These are phyloP conservation scores for Alliaria petiolata DNA, from an alignment of 345 rosid genomes.

Conservation along the genomic window DNA sequence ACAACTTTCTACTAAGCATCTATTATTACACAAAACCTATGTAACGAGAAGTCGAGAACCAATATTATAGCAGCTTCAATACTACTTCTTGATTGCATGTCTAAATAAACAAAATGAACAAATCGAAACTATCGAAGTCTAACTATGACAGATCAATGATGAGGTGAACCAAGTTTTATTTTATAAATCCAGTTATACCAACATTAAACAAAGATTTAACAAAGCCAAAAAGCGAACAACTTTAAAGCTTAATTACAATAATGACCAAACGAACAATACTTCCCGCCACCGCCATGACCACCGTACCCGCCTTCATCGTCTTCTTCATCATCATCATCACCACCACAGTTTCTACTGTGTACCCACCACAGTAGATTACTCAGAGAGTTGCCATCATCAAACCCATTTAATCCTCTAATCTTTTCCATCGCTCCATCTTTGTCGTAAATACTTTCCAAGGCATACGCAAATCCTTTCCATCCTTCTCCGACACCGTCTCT, in stretches of 20 bases:
- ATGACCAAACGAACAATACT: slow-evolving; percentile 65
- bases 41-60: no score
- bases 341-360: slow-evolving; percentile 64
- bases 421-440: slow-evolving; percentile 62
- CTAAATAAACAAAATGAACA: no score
- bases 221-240: not conserved
- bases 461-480: slow-evolving; percentile 89
- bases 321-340: slow-evolving; percentile 16
- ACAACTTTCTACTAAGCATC: no score
- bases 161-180: not conserved
- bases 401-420: slow-evolving; percentile 47
- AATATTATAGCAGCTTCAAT: no score
- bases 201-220: not conserved
- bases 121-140: no score
- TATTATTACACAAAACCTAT: no score
- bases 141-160: not conserved
- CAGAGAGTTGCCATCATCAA: slow-evolving; percentile 78
- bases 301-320: not conserved
- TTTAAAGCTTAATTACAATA: slow-evolving; percentile 49
- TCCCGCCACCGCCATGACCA: slow-evolving; percentile 46
- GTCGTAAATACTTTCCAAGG: slow-evolving; percentile 70
- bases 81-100: no score
- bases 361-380: slow-evolving; percentile 90
- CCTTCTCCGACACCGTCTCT: slow-evolving; percentile 86
- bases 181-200: not conserved